A percentile compares a stretch with the other conserved stretches of the same genome.
These are phyloP conservation scores for Diplodia seriata DNA, from an alignment of 2,329 filamentous ascomycete species.

Conservation along the genomic window DNA sequence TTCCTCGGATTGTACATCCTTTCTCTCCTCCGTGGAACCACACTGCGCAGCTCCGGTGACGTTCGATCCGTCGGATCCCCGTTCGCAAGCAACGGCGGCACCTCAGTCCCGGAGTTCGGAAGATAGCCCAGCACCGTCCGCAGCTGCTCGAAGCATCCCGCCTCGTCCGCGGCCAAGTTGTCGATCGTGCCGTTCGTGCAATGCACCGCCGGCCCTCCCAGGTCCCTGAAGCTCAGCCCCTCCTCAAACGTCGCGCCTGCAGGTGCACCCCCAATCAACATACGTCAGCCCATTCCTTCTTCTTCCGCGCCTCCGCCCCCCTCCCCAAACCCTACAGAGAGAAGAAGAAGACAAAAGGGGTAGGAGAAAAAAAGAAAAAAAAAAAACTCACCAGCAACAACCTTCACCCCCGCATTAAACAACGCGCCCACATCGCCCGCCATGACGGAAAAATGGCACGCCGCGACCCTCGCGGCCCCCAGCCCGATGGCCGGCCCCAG, in stretches of 20 bases:
- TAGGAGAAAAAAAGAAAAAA: too few species aligned
- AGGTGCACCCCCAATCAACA: not conserved
- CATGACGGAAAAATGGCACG: slow-evolving; percentile 71
- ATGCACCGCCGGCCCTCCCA: slow-evolving; percentile 67
- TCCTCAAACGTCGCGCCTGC: slow-evolving; percentile 69
- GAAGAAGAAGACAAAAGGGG: too few species aligned
- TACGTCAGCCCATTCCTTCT: not conserved
- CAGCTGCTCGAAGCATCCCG: slow-evolving; percentile 68
- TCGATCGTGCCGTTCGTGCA: slow-evolving; percentile 72
- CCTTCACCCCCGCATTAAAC: slow-evolving; percentile 70
- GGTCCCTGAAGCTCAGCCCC: slow-evolving; percentile 63
- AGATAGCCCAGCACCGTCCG: slow-evolving; percentile 64
- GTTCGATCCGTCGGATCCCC: slow-evolving; percentile 59
- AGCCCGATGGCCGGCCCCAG: slow-evolving; percentile 69
- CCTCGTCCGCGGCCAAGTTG: slow-evolving; percentile 66
- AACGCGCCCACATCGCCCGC: slow-evolving; percentile 66
- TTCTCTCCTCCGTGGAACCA: slow-evolving; percentile 64
- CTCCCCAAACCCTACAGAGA: not conserved
- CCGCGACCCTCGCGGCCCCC: slow-evolving; percentile 50
- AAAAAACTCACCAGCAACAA: slow-evolving; percentile 57
- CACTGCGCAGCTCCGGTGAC: slow-evolving; percentile 58
- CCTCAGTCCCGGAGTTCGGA: slow-evolving; percentile 62
- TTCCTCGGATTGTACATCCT: slow-evolving; percentile 67
- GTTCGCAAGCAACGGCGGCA: slow-evolving; percentile 57
- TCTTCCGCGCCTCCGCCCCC: not conserved